phyloP scores from a whole-genome alignment of 768 basidiomycete genomes.

The Termitomyces titanicus region DNA sequence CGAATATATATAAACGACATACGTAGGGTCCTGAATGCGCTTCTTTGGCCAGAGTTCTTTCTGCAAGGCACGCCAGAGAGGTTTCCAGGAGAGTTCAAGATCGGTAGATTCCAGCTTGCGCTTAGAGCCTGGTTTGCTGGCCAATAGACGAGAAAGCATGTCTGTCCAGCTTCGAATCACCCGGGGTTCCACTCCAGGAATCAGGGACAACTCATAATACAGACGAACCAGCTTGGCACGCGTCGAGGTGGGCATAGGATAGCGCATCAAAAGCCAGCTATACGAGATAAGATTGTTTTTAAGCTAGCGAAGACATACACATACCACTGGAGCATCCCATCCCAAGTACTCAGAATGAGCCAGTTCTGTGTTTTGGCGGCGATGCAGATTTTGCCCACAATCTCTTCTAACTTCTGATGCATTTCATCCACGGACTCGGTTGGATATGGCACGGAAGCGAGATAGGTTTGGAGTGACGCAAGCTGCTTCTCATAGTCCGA shows the following conservation, averaged over 20 bases:
- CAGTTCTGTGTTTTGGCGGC: conserved; percentile 77
- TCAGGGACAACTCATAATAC: conserved; percentile 75
- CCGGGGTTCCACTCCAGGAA: conserved; percentile 74
- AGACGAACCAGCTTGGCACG: conserved; percentile 71
- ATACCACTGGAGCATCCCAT: conserved; percentile 76
- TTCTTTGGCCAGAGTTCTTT: conserved; percentile 76
- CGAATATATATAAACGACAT: conserved; percentile 20
- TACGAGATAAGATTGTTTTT: background rate
- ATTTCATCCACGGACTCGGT: conserved; percentile 71
- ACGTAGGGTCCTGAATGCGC: conserved; percentile 57
- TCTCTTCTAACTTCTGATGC: conserved; percentile 63
- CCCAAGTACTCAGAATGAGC: conserved; percentile 72
- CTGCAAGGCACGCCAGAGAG: conserved; percentile 71
- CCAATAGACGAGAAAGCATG: conserved; percentile 69
- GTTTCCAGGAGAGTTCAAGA: conserved; percentile 67
- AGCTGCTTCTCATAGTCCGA: conserved; percentile 55
- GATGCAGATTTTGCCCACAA: conserved; percentile 64
- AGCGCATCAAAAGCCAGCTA: conserved; percentile 82
- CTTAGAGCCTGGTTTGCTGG: conserved; percentile 58
- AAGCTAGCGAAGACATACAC: conserved; percentile 13
- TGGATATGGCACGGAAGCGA: conserved; percentile 67
- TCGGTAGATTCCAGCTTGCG: conserved; percentile 67
- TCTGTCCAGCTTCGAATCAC: conserved; percentile 74
- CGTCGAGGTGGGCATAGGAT: conserved; percentile 66
- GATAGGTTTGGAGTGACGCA: conserved; percentile 59